These are phyloP conservation scores for Lactifluus rugatus DNA, from an alignment of 768 basidiomycete genomes.

Conservation along the genomic window DNA sequence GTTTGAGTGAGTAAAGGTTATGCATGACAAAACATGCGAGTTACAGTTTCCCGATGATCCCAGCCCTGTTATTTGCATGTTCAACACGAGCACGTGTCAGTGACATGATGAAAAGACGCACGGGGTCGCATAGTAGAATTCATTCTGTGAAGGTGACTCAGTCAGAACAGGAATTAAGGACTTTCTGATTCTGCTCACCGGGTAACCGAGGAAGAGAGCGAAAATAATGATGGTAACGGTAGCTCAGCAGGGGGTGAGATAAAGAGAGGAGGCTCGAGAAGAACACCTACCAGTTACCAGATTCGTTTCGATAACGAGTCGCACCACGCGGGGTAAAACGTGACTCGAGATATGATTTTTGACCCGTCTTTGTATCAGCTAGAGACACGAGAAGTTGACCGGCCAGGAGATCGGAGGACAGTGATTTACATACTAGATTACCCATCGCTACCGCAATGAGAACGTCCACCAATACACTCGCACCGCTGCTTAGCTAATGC, in stretches of 20 bases:
- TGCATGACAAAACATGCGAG: background rate
- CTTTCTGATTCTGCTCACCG: background rate
- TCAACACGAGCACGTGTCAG: background rate
- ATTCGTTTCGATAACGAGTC: slow-evolving; percentile 24
- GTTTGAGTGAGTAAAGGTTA: background rate
- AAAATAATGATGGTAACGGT: slow-evolving; percentile 4
- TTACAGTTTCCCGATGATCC: slow-evolving; percentile 21
- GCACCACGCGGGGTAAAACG: slow-evolving; percentile 20
- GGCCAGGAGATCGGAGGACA: too few species aligned
- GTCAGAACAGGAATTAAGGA: background rate
- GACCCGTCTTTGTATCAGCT: background rate
- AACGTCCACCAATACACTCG: background rate
- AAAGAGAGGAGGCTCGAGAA: too few species aligned
- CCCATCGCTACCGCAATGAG: slow-evolving; percentile 4
- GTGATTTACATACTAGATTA: background rate
- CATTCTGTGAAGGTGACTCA: background rate
- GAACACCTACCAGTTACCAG: slow-evolving; percentile 12
- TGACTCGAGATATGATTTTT: background rate
- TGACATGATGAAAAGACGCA: background rate
- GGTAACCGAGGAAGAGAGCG: slow-evolving; percentile 6
- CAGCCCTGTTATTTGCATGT: slow-evolving; percentile 8
- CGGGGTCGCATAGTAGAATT: slow-evolving; percentile 5
- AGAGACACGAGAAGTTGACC: background rate
- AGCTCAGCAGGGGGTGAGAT: slow-evolving; percentile 1
- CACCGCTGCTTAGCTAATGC: slow-evolving; percentile 1